Evolutionary conservation across 169 alveolate species (phyloP).

Genomic region (Cryptosporidium meleagridis): DNA sequence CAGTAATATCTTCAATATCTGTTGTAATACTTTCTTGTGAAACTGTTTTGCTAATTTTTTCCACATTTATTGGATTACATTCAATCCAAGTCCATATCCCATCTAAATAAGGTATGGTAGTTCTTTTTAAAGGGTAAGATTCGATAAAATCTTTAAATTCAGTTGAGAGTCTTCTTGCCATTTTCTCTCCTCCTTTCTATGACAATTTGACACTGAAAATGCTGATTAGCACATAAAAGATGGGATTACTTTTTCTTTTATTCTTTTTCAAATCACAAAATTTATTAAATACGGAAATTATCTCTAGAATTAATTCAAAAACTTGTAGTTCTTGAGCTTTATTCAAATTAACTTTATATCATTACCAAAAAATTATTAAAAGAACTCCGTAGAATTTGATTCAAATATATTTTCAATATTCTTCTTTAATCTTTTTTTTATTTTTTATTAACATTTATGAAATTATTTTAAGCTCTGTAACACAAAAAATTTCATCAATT

Average conservation of each 20-base stretch:
- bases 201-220: background rate
- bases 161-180: background rate
- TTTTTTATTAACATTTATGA: no score
- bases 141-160: constrained; percentile 32
- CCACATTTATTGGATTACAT: constrained; percentile 15
- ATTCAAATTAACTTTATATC: background rate
- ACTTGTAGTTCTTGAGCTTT: no score
- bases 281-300: background rate
- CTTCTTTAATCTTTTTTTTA: no score
- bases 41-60: background rate
- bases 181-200: background rate
- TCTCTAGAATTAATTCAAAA: no score
- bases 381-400: background rate
- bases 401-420: no score
- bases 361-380: no score
- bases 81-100: constrained; percentile 72
- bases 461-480: background rate
- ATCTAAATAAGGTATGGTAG: constrained; percentile 1
- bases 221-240: no score
- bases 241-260: no score
- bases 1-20: background rate
- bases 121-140: constrained; percentile 52
- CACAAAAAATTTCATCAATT: no score
- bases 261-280: background rate
- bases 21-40: background rate